Percentiles rank a stretch among this genome's conserved stretches.
These are phyloP conservation scores for Calonectria pseudoreteaudii DNA, from an alignment of 2,329 filamentous ascomycete genomes.

Conservation along the genomic window DNA sequence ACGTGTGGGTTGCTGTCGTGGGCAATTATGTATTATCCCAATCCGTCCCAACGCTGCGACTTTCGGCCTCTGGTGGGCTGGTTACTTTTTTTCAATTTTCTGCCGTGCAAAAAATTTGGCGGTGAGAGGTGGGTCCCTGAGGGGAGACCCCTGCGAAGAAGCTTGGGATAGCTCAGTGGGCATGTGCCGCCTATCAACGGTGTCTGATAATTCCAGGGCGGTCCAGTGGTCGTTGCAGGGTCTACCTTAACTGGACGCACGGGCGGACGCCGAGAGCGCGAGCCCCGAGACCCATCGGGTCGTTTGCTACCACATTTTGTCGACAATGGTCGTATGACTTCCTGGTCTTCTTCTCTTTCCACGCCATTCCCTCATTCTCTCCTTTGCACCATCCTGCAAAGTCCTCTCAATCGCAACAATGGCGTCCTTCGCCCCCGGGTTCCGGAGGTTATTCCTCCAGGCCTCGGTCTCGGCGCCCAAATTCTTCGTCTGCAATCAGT, in stretches of 20 bases:
- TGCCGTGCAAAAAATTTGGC: conserved; percentile 43
- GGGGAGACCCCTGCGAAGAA: conserved; percentile 38
- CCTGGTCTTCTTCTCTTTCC: not conserved
- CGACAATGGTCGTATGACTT: conserved; percentile 25
- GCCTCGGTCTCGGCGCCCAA: conserved; percentile 47
- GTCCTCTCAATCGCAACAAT: conserved; percentile 37
- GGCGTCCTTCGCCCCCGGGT: conserved; percentile 56
- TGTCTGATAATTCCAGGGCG: conserved; percentile 32
- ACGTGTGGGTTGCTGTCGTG: not conserved
- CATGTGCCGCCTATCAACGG: conserved; percentile 47
- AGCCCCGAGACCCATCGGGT: conserved; percentile 26
- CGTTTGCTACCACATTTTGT: conserved; percentile 20
- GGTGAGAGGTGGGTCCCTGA: conserved; percentile 38
- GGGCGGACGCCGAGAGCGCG: conserved; percentile 19
- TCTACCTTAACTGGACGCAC: conserved; percentile 2
- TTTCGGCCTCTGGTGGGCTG: conserved; percentile 20
- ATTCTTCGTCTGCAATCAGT: conserved; percentile 63
- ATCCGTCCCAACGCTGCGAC: conserved; percentile 26
- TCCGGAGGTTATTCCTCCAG: conserved; percentile 55
- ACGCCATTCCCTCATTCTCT: conserved; percentile 14
- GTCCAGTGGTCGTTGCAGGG: conserved; percentile 11
- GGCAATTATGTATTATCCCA: conserved; percentile 12
- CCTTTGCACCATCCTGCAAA: conserved; percentile 25
- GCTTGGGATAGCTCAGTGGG: conserved; percentile 8
- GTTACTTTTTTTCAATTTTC: conserved; percentile 43